Base-by-base conservation (phyloP, 1,284 basidiomycete genomes). In the Moniliophthora roreri region DNA sequence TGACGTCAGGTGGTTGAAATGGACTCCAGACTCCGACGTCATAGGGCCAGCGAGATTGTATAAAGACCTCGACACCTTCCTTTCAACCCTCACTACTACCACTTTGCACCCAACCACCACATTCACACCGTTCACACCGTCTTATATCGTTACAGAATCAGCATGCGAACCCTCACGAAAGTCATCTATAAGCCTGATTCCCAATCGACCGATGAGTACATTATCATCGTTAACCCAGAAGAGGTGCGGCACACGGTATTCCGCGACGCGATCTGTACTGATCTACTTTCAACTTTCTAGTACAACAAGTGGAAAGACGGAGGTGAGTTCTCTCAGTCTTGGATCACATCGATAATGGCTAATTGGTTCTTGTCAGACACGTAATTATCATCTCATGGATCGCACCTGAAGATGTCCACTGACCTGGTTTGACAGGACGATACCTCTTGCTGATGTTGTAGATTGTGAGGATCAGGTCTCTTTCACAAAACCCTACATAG, bases 271-370 rank as follows among this genome's bases (percentile, higher is more conserved):
- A 57, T 50, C 50, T 59, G 51, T 56, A 56, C 44, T 66, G 40
- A 56, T 54, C 44, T 54, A 53, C 46, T 42, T 20, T 52, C 13
- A 15, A 46, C 16, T 37, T 35, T 58, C 7, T 60, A 92, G 90
- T 90, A 75, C 70, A 81, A 83, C 73, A 88, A 85, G 67, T 93
- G 87, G 85, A 87, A 84, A 69, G 78, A 74, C 11, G 89, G 87
- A 77, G 88, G 88, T 89, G 61, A 72, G 77, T 62, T 21, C 13
- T 32, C 20, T 42, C 46, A 10, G 34, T 36, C 38, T 36, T 50
- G 46, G 58, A 65, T 58, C 48, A 59, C 58, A 52, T 48, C 49
- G 58, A 58, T 64, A 56, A 45, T 59, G 48, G 51, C 68, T 59
- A 38, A 50, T 35, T 57, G 54, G 51, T 58, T 51, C 42, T 52